A percentile compares a stretch with the other conserved stretches of the same genome.
Conservation (phyloP, 306 rosid species). For the Casuarina glauca region DNA sequence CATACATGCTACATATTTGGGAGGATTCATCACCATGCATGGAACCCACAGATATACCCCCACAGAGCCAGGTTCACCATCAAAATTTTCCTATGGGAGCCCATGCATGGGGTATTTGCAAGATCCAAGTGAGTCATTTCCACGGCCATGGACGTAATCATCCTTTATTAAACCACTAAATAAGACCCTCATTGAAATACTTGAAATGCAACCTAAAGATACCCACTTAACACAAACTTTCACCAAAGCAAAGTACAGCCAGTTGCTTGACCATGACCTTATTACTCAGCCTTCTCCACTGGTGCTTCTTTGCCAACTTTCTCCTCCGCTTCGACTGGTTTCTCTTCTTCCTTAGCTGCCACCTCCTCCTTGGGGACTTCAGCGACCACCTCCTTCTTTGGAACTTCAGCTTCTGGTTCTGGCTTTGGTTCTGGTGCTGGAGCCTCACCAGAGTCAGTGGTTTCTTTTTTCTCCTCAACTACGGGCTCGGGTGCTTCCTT, state of each 20-base stretch:
- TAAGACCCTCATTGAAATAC: conserved; percentile 21
- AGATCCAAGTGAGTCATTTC: conserved; percentile 20
- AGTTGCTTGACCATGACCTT: background rate
- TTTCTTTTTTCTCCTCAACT: conserved; percentile 42
- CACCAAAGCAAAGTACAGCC: background rate
- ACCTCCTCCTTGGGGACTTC: conserved; percentile 33
- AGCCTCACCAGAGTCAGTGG: conserved; percentile 23
- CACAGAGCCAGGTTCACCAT: background rate
- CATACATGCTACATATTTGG: conserved; percentile 12
- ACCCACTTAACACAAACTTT: conserved; percentile 15
- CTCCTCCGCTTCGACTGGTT: conserved; percentile 34
- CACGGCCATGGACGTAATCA: conserved; percentile 21
- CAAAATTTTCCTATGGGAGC: background rate
- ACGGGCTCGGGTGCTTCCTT: conserved; percentile 20
- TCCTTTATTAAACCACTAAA: conserved; percentile 30
- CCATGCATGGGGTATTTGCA: conserved; percentile 16
- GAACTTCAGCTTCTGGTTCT: conserved; percentile 19
- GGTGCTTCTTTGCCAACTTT: conserved; percentile 29
- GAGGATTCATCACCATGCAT: conserved; percentile 9
- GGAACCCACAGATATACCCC: conserved; percentile 17
- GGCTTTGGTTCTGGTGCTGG: conserved; percentile 10
- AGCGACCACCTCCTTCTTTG: conserved; percentile 6
- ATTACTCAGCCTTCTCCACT: conserved; percentile 37
- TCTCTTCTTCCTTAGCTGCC: conserved; percentile 34
- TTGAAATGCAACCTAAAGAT: conserved; percentile 18